A percentile compares a stretch with the other conserved stretches of the same genome.
Conservation (phyloP, 2,329 filamentous ascomycete genomes). For the Pyrenophora tritici-repentis region DNA sequence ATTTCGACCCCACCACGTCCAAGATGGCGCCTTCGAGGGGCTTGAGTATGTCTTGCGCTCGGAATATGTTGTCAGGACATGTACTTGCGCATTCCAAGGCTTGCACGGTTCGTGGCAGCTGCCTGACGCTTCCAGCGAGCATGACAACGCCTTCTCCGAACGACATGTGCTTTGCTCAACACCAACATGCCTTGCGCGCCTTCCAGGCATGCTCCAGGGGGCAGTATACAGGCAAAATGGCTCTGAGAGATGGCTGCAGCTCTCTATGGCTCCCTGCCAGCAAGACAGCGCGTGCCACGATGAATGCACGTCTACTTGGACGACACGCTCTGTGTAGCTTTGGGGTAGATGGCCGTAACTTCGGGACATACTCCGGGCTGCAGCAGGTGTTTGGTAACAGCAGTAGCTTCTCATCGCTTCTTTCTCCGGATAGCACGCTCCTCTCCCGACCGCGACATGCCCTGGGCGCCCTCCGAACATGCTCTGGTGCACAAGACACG, state of each 20-base stretch:
- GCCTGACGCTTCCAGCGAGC: neutral
- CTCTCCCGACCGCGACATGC: neutral
- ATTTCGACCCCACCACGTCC: neutral
- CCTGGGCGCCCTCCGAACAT: neutral
- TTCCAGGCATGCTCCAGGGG: too few species aligned
- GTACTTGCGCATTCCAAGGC: neutral
- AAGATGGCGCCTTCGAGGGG: slow-evolving; percentile 29
- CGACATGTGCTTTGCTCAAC: too few species aligned
- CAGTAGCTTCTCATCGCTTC: too few species aligned
- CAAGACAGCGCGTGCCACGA: neutral
- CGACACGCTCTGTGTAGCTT: too few species aligned
- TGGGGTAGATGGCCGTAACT: too few species aligned
- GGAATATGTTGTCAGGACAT: neutral
- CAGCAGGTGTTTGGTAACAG: too few species aligned
- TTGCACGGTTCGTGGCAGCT: neutral
- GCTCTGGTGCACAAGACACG: neutral
- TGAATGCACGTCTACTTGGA: too few species aligned
- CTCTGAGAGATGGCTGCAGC: neutral
- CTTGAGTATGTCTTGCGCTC: neutral
- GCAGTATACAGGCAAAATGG: too few species aligned
- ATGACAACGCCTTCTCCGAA: neutral
- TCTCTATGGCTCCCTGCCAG: neutral
- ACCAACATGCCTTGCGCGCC: too few species aligned
- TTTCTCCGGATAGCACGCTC: too few species aligned
- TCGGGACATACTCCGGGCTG: too few species aligned